Evolutionary conservation across 352 stramenopile species (phyloP), one percentile per base, ranked within the genome.

Genomic region (Pythium phragmiticola): DNA sequence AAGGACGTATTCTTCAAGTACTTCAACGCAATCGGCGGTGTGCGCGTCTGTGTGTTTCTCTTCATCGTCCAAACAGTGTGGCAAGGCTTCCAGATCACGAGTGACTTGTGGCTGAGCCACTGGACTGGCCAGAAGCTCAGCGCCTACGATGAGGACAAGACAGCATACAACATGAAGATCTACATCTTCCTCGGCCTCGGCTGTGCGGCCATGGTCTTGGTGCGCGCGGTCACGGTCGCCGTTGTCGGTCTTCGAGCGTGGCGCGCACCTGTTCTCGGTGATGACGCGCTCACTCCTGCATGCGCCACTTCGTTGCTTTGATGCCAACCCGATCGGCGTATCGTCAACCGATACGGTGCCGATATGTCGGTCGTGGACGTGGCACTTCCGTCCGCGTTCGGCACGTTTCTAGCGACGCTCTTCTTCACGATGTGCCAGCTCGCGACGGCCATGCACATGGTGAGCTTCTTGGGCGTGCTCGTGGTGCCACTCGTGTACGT

Each of bases 291-390:
- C 77, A n/a, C 80, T 97, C 7, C 62, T 97, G n/a, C 41, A 71
- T 26, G 88, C 90, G 8, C 88, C 89, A 13, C 77, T 97, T 53
- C 63, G 81, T 3, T 97, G 97, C 66, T 97, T 97, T 69, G 89
- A 97, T 68, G 86, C 77, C 4, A 96, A 94, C 57, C 91, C 89
- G 13, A 67, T 90, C 17, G 88, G 87, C 0, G 87, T 59, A 90
- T 97, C 52, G 52, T 97, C 13, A 95, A 95, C 57, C 76, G 92
- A 7, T 98, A 94, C 50, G 71, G 77, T 39, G 82, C 78, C 11
- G 91, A 97, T 62, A 93, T 97, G 13, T 52, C 55, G 2, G 73
- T 57, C 11, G 13, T n/a, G 57, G 59, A 28, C 37, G 52, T 83
- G 39, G 21, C 21, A 21, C 21, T 1, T 21, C 21, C 21, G 21